phyloP scores from a whole-genome alignment of 352 stramenopile species.

The Pythium dissimile region DNA sequence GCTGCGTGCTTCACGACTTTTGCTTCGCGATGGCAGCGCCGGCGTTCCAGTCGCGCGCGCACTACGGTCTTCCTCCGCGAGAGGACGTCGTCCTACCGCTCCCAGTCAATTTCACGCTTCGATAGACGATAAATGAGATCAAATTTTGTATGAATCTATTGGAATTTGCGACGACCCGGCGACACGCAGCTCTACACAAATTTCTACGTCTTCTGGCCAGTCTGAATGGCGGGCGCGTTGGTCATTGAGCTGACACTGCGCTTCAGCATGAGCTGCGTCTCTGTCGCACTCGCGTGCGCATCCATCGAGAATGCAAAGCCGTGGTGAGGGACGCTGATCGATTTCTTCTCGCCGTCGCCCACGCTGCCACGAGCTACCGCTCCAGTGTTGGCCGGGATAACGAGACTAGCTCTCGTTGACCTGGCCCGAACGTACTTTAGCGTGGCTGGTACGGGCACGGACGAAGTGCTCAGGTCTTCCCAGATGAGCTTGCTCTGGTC shows the following conservation, averaged over 20 bases:
- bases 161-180: no score
- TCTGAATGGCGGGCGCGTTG: background rate
- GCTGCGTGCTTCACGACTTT: conserved; percentile 9
- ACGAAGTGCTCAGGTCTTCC: conserved; percentile 60
- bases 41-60: conserved; percentile 9
- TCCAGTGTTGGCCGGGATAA: conserved; percentile 37
- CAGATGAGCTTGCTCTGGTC: conserved; percentile 51
- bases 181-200: no score
- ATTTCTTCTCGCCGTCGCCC: conserved; percentile 25
- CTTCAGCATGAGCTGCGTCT: conserved; percentile 38
- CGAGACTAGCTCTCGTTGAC: conserved; percentile 24
- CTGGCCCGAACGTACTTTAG: conserved; percentile 1
- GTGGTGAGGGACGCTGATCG: conserved; percentile 39
- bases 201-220: no score
- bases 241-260: background rate
- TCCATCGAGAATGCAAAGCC: conserved; percentile 78
- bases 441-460: conserved; percentile 40
- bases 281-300: conserved; percentile 41
- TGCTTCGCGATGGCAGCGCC: background rate
- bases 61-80: no score
- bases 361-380: background rate
- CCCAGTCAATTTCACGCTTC: background rate
- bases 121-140: background rate
- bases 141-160: background rate
- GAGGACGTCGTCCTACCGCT: background rate